Base-by-base conservation (phyloP, 2,329 filamentous ascomycete species). In the Dactylonectria macrodidyma region DNA sequence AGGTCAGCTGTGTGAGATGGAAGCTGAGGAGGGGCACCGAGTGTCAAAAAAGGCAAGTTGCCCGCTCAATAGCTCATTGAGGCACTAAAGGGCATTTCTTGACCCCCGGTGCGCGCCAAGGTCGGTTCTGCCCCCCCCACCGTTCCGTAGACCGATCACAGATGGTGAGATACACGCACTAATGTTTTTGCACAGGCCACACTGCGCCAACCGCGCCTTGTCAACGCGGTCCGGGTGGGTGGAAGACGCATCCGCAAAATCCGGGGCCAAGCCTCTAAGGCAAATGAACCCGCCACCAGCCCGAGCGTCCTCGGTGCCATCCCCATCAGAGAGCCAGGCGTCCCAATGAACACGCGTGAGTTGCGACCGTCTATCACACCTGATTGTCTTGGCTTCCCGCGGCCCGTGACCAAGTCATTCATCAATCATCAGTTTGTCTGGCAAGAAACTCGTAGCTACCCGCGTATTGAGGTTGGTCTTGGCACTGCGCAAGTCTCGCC, bases 181-280 rank as follows among this genome's bases (percentile, higher is more conserved):
- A 4, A 5, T 30, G 26, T 7, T 7, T 30, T 30, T 46, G 58
- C 63, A 66, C 63, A 66, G 63, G 36, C 58, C 64, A 26, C 54
- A 38, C 52, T 48, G 64, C 64, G 64, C 59, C 64, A 62, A 58
- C 46, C 61, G 64, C 63, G 58, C 63, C 47, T 44, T 12, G 41
- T n/a, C 41, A 44, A 14, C 41, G 41, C 41, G 41, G 41, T 44
- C 41, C 41, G 41, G 41, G 16, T 44, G 14, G 5, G 41, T 44
- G 41, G 41, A 44, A 44, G 16, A 3, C 5, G 16, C n/a, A n/a
- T 44, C 41, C 41, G 41, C 16, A n/a, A 44, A 44, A 44, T 44
- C 41, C 41, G 41, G 41, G 41, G 41, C 41, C 41, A 44, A 44
- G 16, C 14, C 41, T n/a, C 41, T 44, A 44, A n/a, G 14, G 7